Evolutionary conservation across 495 filamentous ascomycete genomes (phyloP), one percentile per base, ranked within the genome.

Genomic region (Sordaria brevicollis): DNA sequence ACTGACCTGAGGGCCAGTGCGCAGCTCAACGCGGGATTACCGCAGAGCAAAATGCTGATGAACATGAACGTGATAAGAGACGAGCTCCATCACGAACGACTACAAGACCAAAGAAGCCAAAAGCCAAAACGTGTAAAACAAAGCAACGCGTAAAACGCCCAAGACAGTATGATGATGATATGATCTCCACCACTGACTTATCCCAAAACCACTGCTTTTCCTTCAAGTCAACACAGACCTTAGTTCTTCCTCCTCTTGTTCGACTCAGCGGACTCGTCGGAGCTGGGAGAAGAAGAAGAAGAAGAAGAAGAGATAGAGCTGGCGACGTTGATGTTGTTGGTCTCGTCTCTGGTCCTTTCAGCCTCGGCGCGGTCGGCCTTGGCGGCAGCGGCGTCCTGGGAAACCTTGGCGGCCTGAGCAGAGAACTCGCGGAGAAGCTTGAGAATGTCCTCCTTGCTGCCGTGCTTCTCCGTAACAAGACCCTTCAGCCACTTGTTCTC

Each of bases 401-500:
- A n/a, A n/a, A 67, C 65, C 41, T 66, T 71, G 62, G 67, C 57
- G 17, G 69, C 68, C 43, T 71, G 67, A 17, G 75, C 67, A 33
- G 73, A 73, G 71, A 77, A 76, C 73, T 83, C 82, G 71, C 82
- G 80, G 41, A 83, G 76, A 66, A 85, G 72, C 67, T 79, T 77
- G 25, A 82, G 75, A 31, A 86, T 79, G 43, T 85, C 82, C 35
- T 83, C 83, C 70, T 83, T 84, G 66, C 83, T 83, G 70, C 85
- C 91, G 68, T 92, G 93, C 86, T 97, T 97, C 83, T 97, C 95
- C 68, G 91, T 92, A 65, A 99, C 88, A 66, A 99, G 86, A 71
- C 92, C 92, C 86, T 96, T 94, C 76, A 99, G 80, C 96, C 95
- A 98, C 73, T 92, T 91, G 81, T 99, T 99, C 81, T 99, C 94